Evolutionary conservation across 306 rosid genomes (phyloP).

Genomic region (Pterocarpus macrocarpus): DNA sequence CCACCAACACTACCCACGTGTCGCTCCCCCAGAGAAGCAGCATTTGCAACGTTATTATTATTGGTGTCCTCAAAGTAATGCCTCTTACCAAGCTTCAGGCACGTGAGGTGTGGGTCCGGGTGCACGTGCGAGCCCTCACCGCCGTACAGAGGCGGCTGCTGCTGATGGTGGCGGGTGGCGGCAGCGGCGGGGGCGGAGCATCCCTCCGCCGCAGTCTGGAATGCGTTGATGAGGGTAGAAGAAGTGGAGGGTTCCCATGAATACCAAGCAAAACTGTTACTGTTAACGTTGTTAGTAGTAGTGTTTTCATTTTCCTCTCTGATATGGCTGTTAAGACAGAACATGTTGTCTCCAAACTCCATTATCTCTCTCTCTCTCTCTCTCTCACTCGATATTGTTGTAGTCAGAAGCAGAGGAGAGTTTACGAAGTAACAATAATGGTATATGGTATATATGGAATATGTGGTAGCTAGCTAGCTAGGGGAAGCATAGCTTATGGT

Average conservation of each 20-base stretch:
- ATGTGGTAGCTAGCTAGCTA: too few relatives aligned
- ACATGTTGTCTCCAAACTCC: slow-evolving; percentile 1
- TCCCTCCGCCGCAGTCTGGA: neutral
- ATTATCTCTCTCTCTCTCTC: neutral
- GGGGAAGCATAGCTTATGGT: too few relatives aligned
- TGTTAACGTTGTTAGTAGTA: neutral
- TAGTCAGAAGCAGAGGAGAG: too few relatives aligned
- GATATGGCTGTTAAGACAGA: neutral
- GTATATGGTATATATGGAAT: too few relatives aligned
- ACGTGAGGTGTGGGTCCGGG: slow-evolving; percentile 75
- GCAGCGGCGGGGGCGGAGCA: neutral
- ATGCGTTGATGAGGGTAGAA: neutral
- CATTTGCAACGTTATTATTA: neutral
- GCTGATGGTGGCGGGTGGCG: neutral
- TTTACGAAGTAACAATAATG: too few relatives aligned
- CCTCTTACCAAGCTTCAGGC: slow-evolving; percentile 85
- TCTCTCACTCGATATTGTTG: neutral
- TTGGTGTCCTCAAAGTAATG: slow-evolving; percentile 72
- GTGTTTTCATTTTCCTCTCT: neutral
- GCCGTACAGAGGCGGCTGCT: slow-evolving; percentile 35
- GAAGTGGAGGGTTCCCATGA: neutral
- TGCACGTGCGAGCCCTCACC: slow-evolving; percentile 56
- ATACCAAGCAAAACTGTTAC: neutral
- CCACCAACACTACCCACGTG: slow-evolving; percentile 17
- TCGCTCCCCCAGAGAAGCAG: neutral